Percentiles rank a stretch among this genome's conserved stretches.
Conservation (phyloP, 495 filamentous ascomycete species). For the Hypoxylon rickii region DNA sequence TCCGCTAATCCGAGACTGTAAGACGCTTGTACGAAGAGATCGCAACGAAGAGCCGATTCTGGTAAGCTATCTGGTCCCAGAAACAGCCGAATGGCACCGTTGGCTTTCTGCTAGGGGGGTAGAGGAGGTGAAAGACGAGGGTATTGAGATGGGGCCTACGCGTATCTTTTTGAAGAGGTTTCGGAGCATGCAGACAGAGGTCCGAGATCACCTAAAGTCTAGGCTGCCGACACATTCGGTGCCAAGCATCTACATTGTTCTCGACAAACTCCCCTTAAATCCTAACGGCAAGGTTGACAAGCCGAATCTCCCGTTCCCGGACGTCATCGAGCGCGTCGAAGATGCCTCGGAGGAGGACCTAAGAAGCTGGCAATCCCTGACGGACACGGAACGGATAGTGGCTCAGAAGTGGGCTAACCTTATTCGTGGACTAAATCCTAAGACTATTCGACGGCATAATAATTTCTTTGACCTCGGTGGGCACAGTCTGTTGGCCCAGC, state of each 20-base stretch:
- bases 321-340: constrained; percentile 58
- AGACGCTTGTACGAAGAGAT: constrained; percentile 84
- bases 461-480: constrained; percentile 90
- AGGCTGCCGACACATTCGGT: constrained; percentile 83
- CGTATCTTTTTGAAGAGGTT: constrained; percentile 62
- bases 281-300: constrained; percentile 96
- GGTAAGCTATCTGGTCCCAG: constrained; percentile 90
- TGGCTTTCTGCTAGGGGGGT: constrained; percentile 65
- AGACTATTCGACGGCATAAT: constrained; percentile 66
- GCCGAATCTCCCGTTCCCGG: constrained; percentile 88
- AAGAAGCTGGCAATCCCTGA: constrained; percentile 67
- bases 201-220: constrained; percentile 72
- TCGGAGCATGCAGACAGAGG: constrained; percentile 70
- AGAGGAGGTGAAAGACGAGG: constrained; percentile 54
- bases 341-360: constrained; percentile 68
- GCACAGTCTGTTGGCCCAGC: constrained; percentile 84
- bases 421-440: constrained; percentile 59
- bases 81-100: constrained; percentile 69
- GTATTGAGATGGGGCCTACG: constrained; percentile 49
- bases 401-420: constrained; percentile 48
- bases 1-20: constrained; percentile 80
- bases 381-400: constrained; percentile 45
- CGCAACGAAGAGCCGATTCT: constrained; percentile 88
- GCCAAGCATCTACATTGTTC: constrained; percentile 75
- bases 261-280: constrained; percentile 83